phyloP scores from a whole-genome alignment of 345 rosid genomes.

The Clausena lansium region DNA sequence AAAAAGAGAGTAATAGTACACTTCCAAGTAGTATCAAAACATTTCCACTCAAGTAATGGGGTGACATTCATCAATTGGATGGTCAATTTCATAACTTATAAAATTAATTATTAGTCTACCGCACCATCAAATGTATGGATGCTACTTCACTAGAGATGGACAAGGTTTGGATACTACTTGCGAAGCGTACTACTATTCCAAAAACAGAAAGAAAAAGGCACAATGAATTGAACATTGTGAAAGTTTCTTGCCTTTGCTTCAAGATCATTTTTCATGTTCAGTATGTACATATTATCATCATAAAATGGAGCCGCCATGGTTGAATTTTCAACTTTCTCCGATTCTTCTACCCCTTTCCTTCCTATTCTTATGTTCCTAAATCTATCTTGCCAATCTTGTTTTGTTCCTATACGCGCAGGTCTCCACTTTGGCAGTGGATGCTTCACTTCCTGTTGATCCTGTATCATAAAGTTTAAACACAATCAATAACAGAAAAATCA shows the following conservation, averaged over 20 bases:
- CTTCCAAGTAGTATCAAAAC: neutral
- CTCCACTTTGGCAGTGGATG: constrained; percentile 53
- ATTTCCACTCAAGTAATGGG: neutral
- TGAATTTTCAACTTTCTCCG: constrained; percentile 53
- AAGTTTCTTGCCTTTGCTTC: constrained; percentile 67
- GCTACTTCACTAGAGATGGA: neutral
- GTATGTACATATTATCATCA: constrained; percentile 63
- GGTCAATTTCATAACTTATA: neutral
- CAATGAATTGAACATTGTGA: constrained; percentile 1
- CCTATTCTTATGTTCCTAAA: constrained; percentile 66
- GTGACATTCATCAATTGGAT: too few relatives aligned
- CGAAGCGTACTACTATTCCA: neutral
- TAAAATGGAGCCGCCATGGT: constrained; percentile 64
- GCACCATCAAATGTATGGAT: neutral
- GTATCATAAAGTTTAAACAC: constrained; percentile 19
- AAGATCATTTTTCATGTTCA: constrained; percentile 63
- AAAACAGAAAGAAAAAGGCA: neutral
- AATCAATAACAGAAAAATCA: neutral
- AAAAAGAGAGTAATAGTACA: neutral
- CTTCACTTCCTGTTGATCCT: constrained; percentile 60
- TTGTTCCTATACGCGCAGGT: constrained; percentile 49
- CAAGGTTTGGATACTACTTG: neutral
- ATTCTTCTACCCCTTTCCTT: constrained; percentile 60
- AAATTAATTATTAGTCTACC: too few relatives aligned
- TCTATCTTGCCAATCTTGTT: constrained; percentile 86